Base-by-base conservation (phyloP, 208 protist species). In the Strigomonas galati region DNA sequence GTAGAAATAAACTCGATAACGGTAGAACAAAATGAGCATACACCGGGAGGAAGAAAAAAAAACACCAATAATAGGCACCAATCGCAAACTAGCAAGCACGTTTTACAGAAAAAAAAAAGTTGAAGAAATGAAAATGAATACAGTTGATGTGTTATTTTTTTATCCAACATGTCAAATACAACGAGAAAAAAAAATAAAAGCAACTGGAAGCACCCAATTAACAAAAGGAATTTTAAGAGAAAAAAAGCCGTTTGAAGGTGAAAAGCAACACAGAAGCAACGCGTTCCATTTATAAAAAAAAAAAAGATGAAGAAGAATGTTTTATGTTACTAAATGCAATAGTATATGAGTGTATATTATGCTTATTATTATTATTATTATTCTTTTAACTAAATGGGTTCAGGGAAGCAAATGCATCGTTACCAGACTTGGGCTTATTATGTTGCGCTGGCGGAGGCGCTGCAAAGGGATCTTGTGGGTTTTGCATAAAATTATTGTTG, bases 341-440 rank as follows among this genome's bases (percentile, higher is more conserved):
- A n/a, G n/a, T n/a, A n/a, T n/a, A n/a, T n/a, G n/a, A n/a, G n/a
- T n/a, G n/a, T n/a, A n/a, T 65, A 46, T 53, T 55, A 35, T 19
- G 23, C 21, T 62, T 27, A 15, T 46, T 54, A 1, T 64, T 44
- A 46, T n/a, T 65, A 24, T 67, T 21, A 44, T 49, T 43, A 49
- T 69, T 53, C 43, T 9, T 49, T 30, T 56, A 61, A 62, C 27
- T 54, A 74, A 81, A 84, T 0, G 78, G 71, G 31, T 81, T 65
- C 40, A 81, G 61, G 7, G 61, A 69, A n/a, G 78, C 74, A 70
- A 80, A 84, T 27, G 62, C 24, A 28, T 59, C 54, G 17, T 59
- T 59, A 26, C 24, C 5, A 7, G 5, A 6, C 30, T 59, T 53
- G 7, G 48, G 4, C 15, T 53, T 4, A 6, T 53, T 53, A 4